phyloP scores from a whole-genome alignment of 192 early-diverging fungal genomes.

The Piromyces sp. region DNA sequence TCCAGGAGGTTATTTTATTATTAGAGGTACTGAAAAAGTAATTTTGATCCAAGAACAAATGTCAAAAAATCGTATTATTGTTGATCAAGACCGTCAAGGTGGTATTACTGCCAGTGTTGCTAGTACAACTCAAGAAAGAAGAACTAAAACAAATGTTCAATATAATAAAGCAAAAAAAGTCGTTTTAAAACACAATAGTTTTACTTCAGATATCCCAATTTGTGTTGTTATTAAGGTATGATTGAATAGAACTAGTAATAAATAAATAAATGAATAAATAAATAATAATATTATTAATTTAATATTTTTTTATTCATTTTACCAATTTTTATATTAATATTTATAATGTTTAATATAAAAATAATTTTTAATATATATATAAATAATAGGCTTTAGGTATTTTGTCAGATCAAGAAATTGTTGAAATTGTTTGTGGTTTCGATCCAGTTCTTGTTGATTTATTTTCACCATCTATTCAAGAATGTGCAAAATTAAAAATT shows the following conservation, averaged over 20 bases:
- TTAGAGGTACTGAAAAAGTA: constrained; percentile 90
- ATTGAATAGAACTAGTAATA: too few species aligned
- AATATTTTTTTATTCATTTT: neutral
- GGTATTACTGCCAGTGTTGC: constrained; percentile 66
- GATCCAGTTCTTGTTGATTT: constrained; percentile 65
- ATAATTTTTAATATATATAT: neutral
- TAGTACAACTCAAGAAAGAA: constrained; percentile 81
- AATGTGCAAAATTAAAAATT: constrained; percentile 49
- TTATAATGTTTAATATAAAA: too few species aligned
- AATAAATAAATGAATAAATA: too few species aligned
- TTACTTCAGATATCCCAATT: constrained; percentile 73
- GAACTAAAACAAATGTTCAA: constrained; percentile 76
- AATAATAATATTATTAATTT: too few species aligned
- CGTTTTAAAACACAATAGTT: constrained; percentile 70
- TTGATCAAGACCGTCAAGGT: constrained; percentile 68
- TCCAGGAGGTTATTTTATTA: constrained; percentile 91
- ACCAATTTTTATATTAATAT: too few species aligned
- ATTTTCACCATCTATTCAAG: constrained; percentile 75
- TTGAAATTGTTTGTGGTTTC: constrained; percentile 74
- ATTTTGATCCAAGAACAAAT: constrained; percentile 96
- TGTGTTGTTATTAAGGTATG: constrained; percentile 62
- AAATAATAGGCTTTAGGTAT: constrained; percentile 66
- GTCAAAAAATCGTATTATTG: constrained; percentile 95
- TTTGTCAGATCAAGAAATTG: constrained; percentile 85
- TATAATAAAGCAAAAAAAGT: constrained; percentile 33